phyloP scores from a whole-genome alignment of 495 filamentous ascomycete species.

The Stereocaulon alpinum region DNA sequence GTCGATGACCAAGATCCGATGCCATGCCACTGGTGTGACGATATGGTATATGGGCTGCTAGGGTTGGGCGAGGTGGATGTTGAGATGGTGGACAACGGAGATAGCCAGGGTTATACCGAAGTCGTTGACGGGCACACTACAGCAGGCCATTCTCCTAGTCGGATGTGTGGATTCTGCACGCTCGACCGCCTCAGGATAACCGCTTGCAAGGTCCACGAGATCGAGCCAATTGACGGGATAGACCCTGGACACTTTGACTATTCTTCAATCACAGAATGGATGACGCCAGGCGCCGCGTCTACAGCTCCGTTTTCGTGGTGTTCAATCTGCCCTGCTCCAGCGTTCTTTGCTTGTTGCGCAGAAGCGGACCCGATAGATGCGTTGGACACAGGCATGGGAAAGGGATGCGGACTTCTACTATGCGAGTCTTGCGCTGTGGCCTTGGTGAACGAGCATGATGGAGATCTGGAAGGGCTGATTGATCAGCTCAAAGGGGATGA shows the following conservation, averaged over 20 bases:
- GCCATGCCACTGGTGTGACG: constrained; percentile 35
- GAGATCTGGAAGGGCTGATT: constrained; percentile 26
- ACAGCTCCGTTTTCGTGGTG: constrained; percentile 29
- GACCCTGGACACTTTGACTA: constrained; percentile 20
- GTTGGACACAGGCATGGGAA: constrained; percentile 9
- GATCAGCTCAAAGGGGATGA: constrained; percentile 18
- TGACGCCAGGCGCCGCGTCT: constrained; percentile 17
- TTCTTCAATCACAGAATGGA: constrained; percentile 20
- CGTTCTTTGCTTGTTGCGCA: constrained; percentile 28
- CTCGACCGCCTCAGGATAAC: constrained; percentile 26
- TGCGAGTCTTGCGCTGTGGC: constrained; percentile 30
- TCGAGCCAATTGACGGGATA: constrained; percentile 21
- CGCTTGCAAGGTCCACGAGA: constrained; percentile 27
- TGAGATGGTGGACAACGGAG: constrained; percentile 24
- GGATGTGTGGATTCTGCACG: constrained; percentile 33
- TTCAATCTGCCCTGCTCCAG: constrained; percentile 32
- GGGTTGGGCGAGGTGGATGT: constrained; percentile 28
- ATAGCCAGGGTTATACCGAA: constrained; percentile 27
- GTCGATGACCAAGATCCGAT: not conserved
- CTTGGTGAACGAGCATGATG: constrained; percentile 21
- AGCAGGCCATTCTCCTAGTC: constrained; percentile 25
- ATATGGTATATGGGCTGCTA: constrained; percentile 28
- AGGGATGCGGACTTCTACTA: constrained; percentile 35
- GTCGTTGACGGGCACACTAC: constrained; percentile 26
- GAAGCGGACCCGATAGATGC: constrained; percentile 9